A percentile compares a stretch with the other conserved stretches of the same genome.
These are phyloP conservation scores for Populus deltoides DNA, from an alignment of 345 rosid species.

Conservation along the genomic window DNA sequence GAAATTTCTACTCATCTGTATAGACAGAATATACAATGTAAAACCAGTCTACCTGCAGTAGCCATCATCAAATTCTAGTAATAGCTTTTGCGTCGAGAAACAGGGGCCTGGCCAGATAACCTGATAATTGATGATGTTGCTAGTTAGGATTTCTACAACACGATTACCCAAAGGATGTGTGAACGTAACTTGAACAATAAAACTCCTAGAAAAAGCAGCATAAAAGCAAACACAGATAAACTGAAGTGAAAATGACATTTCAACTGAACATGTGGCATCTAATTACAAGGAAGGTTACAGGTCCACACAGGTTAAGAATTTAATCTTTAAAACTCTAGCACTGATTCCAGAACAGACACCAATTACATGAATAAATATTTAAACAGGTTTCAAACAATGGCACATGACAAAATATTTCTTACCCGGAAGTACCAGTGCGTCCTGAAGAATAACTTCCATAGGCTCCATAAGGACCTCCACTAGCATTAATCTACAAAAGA, in stretches of 20 bases:
- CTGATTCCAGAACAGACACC: background rate
- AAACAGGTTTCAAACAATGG: background rate
- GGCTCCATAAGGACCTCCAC: slow-evolving; percentile 74
- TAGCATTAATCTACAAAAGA: slow-evolving; percentile 60
- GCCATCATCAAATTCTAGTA: slow-evolving; percentile 59
- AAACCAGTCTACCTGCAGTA: slow-evolving; percentile 45
- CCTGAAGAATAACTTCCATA: slow-evolving; percentile 86
- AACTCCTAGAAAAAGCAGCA: background rate
- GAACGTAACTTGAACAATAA: background rate
- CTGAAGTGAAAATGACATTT: background rate
- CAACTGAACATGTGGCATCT: slow-evolving; percentile 5
- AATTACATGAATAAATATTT: background rate
- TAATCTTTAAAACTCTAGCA: background rate
- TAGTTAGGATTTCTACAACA: slow-evolving; percentile 30
- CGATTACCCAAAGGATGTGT: background rate
- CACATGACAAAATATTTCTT: slow-evolving; percentile 27
- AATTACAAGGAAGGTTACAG: slow-evolving; percentile 1
- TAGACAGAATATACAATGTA: slow-evolving; percentile 12
- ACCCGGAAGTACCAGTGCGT: slow-evolving; percentile 78
- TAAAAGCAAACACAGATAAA: too few species aligned
- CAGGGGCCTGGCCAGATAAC: slow-evolving; percentile 78
- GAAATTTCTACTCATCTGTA: slow-evolving; percentile 24
- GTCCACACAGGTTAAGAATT: background rate
- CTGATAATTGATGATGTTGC: slow-evolving; percentile 59
- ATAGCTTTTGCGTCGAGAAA: slow-evolving; percentile 80